A percentile compares a stretch with the other conserved stretches of the same genome.
Evolutionary conservation across 306 rosid genomes (phyloP).

Genomic region (Cucumis cinereus): DNA sequence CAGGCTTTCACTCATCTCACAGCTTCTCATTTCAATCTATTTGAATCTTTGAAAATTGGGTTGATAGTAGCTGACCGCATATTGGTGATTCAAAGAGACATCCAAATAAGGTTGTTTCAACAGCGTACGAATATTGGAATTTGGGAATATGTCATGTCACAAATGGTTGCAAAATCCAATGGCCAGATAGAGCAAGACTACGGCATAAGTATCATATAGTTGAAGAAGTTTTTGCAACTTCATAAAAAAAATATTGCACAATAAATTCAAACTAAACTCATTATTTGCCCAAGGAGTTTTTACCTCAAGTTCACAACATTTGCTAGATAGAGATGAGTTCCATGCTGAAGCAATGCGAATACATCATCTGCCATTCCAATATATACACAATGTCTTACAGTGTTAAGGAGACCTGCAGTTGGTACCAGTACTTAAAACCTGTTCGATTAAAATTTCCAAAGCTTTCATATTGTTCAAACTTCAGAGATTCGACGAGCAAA

Average conservation of each 20-base stretch:
- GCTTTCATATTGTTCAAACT: not conserved
- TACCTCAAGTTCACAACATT: conserved; percentile 83
- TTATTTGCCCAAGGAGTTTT: not conserved
- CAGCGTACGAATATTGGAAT: not conserved
- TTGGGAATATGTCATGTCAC: not conserved
- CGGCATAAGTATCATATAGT: not conserved
- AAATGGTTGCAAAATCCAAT: not conserved
- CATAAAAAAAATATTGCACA: not conserved
- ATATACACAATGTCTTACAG: conserved; percentile 68
- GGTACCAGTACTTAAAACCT: not conserved
- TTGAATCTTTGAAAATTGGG: not conserved
- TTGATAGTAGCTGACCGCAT: not conserved
- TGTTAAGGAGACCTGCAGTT: conserved; percentile 64
- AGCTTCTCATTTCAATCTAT: conserved; percentile 1
- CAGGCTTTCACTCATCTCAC: too few species aligned
- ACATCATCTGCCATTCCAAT: conserved; percentile 93
- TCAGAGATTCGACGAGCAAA: conserved; percentile 1
- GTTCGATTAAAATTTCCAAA: not conserved
- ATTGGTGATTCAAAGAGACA: not conserved
- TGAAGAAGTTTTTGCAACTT: not conserved
- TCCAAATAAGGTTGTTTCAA: not conserved
- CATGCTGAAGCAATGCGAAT: conserved; percentile 84
- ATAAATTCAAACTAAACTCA: not conserved
- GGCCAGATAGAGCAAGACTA: not conserved
- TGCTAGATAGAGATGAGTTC: conserved; percentile 83